Evolutionary conservation across 23 red algal species (phyloP).

Genomic region (Rhodosorus marinus): DNA sequence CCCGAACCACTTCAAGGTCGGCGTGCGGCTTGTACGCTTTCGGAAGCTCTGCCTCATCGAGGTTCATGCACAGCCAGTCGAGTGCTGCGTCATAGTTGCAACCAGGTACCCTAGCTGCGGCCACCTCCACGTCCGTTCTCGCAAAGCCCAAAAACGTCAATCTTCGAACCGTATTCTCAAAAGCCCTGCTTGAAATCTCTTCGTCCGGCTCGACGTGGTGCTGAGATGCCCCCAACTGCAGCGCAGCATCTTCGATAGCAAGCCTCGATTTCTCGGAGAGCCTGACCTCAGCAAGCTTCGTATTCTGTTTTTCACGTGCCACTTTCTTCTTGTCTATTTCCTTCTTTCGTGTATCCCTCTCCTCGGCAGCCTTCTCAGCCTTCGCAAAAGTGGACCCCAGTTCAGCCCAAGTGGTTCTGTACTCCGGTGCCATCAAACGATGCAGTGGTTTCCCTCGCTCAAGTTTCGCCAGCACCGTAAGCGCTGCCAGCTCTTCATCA

Average conservation of each 20-base stretch:
- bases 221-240: too few relatives aligned
- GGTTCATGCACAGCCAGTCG: slow-evolving; percentile 63
- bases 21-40: slow-evolving; percentile 21
- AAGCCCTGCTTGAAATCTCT: too few relatives aligned
- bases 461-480: slow-evolving; percentile 37
- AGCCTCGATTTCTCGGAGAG: not conserved
- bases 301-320: not conserved
- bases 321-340: slow-evolving; percentile 20
- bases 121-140: too few relatives aligned
- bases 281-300: not conserved
- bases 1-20: slow-evolving; percentile 56
- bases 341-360: slow-evolving; percentile 1
- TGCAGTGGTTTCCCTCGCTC: slow-evolving; percentile 61
- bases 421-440: slow-evolving; percentile 35
- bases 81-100: slow-evolving; percentile 10
- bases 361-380: not conserved
- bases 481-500: slow-evolving; percentile 38
- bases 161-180: too few relatives aligned
- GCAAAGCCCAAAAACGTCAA: too few relatives aligned
- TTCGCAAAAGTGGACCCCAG: slow-evolving; percentile 8
- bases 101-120: not conserved
- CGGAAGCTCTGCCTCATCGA: slow-evolving; percentile 69
- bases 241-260: not conserved
- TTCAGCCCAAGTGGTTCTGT: slow-evolving; percentile 21
- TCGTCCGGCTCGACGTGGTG: too few relatives aligned